Percentiles rank a stretch among this genome's conserved stretches.
These are phyloP conservation scores for Phialophora chinensis DNA, from an alignment of 2,329 filamentous ascomycete species.

Conservation along the genomic window DNA sequence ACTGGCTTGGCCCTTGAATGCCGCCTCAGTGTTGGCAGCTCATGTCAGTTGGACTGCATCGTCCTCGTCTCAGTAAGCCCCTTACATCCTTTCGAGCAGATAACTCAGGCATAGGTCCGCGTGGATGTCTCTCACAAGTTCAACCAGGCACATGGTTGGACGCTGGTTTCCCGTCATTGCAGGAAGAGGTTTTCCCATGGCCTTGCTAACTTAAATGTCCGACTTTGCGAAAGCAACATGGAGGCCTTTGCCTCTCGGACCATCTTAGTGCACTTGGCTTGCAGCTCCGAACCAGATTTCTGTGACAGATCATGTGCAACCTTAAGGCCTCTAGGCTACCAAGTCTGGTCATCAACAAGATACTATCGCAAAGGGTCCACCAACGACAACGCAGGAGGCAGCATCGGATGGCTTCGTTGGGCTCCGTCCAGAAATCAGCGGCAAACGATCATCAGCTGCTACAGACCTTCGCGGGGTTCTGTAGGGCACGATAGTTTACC, in stretches of 20 bases:
- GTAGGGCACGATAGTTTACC: neutral
- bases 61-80: neutral
- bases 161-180: neutral
- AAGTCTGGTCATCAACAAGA: neutral
- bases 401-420: neutral
- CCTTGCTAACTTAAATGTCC: neutral
- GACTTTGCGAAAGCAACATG: neutral
- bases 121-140: neutral
- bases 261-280: too few relatives aligned
- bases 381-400: neutral
- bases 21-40: neutral
- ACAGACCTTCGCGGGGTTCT: neutral
- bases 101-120: neutral
- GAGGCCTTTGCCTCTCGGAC: neutral
- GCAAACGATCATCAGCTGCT: neutral
- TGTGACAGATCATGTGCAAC: too few relatives aligned
- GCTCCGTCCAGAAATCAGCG: neutral
- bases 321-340: neutral
- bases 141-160: neutral
- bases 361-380: neutral
- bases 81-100: neutral
- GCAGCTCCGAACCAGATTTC: neutral
- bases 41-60: neutral
- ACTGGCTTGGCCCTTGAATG: too few relatives aligned
- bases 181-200: neutral